These are phyloP conservation scores for Arthroderma sp. DNA, from an alignment of 2,329 filamentous ascomycete species.

Conservation along the genomic window DNA sequence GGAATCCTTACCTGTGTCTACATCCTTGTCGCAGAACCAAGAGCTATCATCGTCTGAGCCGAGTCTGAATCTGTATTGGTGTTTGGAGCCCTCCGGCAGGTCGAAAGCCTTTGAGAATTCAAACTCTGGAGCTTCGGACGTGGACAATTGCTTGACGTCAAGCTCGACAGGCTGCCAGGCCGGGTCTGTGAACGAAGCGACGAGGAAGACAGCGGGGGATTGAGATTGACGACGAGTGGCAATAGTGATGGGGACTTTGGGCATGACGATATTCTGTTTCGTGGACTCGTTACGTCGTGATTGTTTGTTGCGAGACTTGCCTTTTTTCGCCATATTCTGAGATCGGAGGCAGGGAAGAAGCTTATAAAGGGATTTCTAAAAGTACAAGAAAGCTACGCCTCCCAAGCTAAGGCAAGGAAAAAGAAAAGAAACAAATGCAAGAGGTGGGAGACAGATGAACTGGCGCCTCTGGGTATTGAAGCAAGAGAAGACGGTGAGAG, in stretches of 20 bases:
- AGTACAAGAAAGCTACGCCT: too few species aligned
- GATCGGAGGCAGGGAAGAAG: too few species aligned
- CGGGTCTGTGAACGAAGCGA: conserved; percentile 18
- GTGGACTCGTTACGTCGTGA: conserved; percentile 3
- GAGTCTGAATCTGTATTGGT: conserved; percentile 18
- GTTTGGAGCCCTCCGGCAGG: conserved; percentile 13
- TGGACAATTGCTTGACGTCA: conserved; percentile 11
- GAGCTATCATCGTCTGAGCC: conserved; percentile 10
- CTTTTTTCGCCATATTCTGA: too few species aligned
- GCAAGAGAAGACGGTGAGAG: too few species aligned
- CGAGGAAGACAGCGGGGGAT: conserved; percentile 16
- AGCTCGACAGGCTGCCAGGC: conserved; percentile 18
- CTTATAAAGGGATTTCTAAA: too few species aligned
- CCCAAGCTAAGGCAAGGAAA: too few species aligned
- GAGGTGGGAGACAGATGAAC: too few species aligned
- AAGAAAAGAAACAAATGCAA: too few species aligned
- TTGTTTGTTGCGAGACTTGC: too few species aligned
- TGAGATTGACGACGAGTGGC: conserved; percentile 16
- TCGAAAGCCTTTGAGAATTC: conserved; percentile 8
- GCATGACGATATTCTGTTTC: not conserved
- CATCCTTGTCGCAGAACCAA: conserved; percentile 18
- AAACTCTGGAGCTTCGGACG: conserved; percentile 9
- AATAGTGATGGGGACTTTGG: conserved; percentile 14
- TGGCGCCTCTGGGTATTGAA: too few species aligned
- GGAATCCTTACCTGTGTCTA: conserved; percentile 15